phyloP scores from a whole-genome alignment of 1,284 basidiomycete genomes.

The Dichomitus squalens region DNA sequence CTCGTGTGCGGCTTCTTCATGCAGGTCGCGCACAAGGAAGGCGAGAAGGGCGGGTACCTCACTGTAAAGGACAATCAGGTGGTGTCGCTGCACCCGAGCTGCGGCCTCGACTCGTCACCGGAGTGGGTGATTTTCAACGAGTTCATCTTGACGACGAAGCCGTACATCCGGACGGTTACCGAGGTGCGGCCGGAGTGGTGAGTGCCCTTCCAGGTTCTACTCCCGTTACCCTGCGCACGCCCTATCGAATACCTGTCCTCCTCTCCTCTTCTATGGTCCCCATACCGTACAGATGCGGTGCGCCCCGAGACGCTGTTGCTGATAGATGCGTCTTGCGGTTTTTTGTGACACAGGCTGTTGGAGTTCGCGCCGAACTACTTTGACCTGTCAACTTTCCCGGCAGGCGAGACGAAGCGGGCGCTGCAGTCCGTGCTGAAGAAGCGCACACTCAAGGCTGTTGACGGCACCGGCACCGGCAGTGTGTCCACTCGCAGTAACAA shows the following conservation, averaged over 20 bases:
- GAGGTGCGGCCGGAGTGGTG: constrained; percentile 91
- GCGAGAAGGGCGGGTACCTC: constrained; percentile 84
- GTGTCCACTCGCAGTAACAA: constrained; percentile 12
- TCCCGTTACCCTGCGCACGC: not conserved
- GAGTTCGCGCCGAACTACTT: constrained; percentile 85
- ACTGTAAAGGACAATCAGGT: constrained; percentile 95
- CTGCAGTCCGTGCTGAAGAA: constrained; percentile 54
- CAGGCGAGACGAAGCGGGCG: constrained; percentile 76
- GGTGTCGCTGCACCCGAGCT: constrained; percentile 93
- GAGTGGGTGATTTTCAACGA: constrained; percentile 99
- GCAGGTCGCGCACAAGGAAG: constrained; percentile 96
- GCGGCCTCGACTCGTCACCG: constrained; percentile 89
- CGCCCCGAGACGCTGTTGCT: not conserved
- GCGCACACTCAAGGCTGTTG: constrained; percentile 34
- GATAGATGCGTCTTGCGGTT: not conserved
- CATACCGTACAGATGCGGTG: not conserved
- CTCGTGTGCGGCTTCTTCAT: constrained; percentile 97
- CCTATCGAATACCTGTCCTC: too few relatives aligned
- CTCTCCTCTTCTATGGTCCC: too few relatives aligned
- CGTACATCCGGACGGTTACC: constrained; percentile 91
- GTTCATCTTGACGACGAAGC: constrained; percentile 90
- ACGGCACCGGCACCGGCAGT: constrained; percentile 3
- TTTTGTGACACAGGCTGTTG: constrained; percentile 62
- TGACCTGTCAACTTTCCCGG: constrained; percentile 66
- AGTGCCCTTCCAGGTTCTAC: constrained; percentile 23